Percentiles rank a stretch among this genome's conserved stretches.
Evolutionary conservation across 2,329 filamentous ascomycete genomes (phyloP).

Genomic region (Aspergillus arachidicola): DNA sequence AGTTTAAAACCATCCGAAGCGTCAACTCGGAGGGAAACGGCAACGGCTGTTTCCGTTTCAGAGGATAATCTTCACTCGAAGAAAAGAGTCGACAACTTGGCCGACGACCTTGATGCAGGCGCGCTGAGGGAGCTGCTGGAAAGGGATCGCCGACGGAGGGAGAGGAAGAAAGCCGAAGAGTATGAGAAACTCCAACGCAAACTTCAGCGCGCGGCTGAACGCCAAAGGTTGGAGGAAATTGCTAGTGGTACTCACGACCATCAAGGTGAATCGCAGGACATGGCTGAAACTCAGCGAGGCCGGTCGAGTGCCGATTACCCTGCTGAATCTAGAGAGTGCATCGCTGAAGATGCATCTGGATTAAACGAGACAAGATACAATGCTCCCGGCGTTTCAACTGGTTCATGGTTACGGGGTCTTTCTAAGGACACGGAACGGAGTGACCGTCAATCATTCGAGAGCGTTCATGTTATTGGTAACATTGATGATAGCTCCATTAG

Average conservation of each 20-base stretch:
- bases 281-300: conserved; percentile 8
- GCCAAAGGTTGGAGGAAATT: conserved; percentile 59
- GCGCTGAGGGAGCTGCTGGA: conserved; percentile 89
- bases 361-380: conserved; percentile 11
- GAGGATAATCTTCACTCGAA: conserved; percentile 65
- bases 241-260: conserved; percentile 7
- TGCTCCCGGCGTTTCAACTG: conserved; percentile 15
- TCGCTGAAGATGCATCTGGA: conserved; percentile 11
- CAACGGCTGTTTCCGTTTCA: conserved; percentile 56
- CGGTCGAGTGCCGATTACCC: conserved; percentile 10
- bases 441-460: conserved; percentile 33
- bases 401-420: conserved; percentile 37
- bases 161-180: conserved; percentile 73
- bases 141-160: conserved; percentile 76
- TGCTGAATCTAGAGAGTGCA: conserved; percentile 13
- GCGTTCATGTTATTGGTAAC: conserved; percentile 34
- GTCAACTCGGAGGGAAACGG: conserved; percentile 55
- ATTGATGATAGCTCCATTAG: conserved; percentile 39
- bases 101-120: conserved; percentile 81
- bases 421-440: conserved; percentile 32
- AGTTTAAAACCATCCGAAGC: conserved; percentile 52
- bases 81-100: conserved; percentile 68
- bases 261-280: conserved; percentile 11
- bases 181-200: conserved; percentile 61
- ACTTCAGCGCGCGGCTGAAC: conserved; percentile 51